Conservation (phyloP, 345 rosid species). For the Gossypium mustelinum region DNA sequence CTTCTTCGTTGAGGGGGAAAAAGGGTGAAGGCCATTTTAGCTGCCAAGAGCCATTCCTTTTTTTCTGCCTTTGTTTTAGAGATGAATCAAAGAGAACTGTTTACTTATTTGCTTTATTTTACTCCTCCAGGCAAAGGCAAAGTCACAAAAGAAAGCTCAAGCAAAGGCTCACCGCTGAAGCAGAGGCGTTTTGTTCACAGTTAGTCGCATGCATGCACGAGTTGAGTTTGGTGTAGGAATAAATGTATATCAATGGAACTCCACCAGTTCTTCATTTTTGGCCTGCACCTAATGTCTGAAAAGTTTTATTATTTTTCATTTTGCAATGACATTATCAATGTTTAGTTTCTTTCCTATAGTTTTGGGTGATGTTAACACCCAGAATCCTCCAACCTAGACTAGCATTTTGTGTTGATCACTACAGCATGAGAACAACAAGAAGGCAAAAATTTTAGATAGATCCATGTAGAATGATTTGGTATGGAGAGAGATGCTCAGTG, state of each 20-base stretch:
- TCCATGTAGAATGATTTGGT: background rate
- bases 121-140: conserved; percentile 42
- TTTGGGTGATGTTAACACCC: background rate
- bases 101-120: background rate
- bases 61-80: background rate
- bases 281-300: too few relatives aligned
- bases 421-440: background rate
- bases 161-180: conserved; percentile 50
- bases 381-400: background rate
- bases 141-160: conserved; percentile 51
- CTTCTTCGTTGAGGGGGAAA: background rate
- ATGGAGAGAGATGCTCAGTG: background rate
- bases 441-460: background rate
- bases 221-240: too few relatives aligned
- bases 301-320: background rate
- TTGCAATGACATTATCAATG: background rate
- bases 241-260: background rate
- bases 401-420: background rate
- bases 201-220: background rate
- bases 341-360: background rate
- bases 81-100: background rate
- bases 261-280: background rate
- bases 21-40: too few relatives aligned
- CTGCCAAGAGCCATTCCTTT: background rate
- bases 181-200: conserved; percentile 15